Conservation (phyloP, 2,329 filamentous ascomycete species). For the Dactylella cylindrospora region DNA sequence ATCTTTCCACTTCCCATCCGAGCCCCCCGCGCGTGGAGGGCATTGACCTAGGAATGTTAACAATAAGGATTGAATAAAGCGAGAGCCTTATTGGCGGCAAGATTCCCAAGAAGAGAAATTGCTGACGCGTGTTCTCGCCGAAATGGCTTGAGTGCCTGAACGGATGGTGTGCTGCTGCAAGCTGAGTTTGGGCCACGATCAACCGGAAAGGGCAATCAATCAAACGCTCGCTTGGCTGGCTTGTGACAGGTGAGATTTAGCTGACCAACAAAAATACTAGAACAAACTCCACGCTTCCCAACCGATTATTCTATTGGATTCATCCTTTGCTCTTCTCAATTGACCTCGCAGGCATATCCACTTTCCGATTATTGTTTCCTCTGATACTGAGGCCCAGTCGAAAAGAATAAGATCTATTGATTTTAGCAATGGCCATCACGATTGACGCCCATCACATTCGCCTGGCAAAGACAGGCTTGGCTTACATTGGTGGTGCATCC, state of each 20-base stretch:
- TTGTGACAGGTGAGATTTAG: conserved; percentile 42
- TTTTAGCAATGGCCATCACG: conserved; percentile 38
- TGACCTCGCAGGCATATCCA: background rate
- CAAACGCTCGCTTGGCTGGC: conserved; percentile 45
- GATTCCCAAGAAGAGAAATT: conserved; percentile 38
- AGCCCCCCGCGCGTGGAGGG: no score
- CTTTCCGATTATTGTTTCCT: no score
- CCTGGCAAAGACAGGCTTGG: conserved; percentile 29
- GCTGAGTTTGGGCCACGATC: conserved; percentile 1
- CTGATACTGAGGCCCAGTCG: no score
- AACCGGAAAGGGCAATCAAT: conserved; percentile 36
- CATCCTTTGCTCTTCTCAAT: conserved; percentile 3
- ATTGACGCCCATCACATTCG: conserved; percentile 26
- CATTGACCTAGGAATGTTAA: no score
- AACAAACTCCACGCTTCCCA: conserved; percentile 29
- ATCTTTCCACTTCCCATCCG: no score
- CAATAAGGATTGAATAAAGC: no score
- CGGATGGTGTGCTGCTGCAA: background rate
- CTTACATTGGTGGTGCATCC: conserved; percentile 40
- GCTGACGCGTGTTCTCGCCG: conserved; percentile 39
- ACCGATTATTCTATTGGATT: conserved; percentile 38
- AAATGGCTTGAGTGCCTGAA: conserved; percentile 8
- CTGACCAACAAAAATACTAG: conserved; percentile 22
- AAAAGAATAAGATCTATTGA: no score
- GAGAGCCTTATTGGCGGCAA: conserved; percentile 35